A percentile compares a stretch with the other conserved stretches of the same genome.
These are phyloP conservation scores for Cladobotryum mycophilum DNA, from an alignment of 2,329 filamentous ascomycete species.

Conservation along the genomic window DNA sequence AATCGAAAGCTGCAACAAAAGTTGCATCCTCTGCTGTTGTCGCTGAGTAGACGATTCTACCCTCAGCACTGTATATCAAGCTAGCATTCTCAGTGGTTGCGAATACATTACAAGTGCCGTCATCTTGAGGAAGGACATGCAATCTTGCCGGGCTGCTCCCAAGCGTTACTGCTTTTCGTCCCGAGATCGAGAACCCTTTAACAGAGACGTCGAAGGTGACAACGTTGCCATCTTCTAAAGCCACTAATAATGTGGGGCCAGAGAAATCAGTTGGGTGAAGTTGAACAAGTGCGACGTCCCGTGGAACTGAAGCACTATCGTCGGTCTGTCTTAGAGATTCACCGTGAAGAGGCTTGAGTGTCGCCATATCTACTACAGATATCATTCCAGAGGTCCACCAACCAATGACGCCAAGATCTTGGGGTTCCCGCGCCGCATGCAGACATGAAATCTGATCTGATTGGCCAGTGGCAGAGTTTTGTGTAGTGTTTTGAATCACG, in stretches of 20 bases:
- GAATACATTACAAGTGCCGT: constrained; percentile 73
- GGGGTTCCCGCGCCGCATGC: constrained; percentile 59
- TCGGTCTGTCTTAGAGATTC: constrained; percentile 54
- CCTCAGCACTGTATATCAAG: constrained; percentile 84
- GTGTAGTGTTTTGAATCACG: constrained; percentile 53
- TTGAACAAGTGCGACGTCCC: constrained; percentile 73
- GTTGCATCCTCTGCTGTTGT: constrained; percentile 84
- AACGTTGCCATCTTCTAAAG: constrained; percentile 88
- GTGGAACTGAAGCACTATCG: constrained; percentile 71
- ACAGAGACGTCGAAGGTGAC: constrained; percentile 71
- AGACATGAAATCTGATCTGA: constrained; percentile 78
- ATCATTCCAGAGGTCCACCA: constrained; percentile 83
- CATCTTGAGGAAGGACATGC: constrained; percentile 64
- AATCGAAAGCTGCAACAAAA: constrained; percentile 75
- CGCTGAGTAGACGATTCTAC: constrained; percentile 84
- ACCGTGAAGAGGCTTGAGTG: constrained; percentile 59
- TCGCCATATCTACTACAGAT: constrained; percentile 63
- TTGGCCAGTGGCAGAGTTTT: constrained; percentile 32
- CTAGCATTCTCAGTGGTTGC: constrained; percentile 92
- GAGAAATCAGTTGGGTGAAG: constrained; percentile 56
- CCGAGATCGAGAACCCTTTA: constrained; percentile 55
- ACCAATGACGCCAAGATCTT: constrained; percentile 68
- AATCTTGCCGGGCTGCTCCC: constrained; percentile 81
- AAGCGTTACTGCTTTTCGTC: constrained; percentile 74
- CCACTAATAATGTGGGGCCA: constrained; percentile 74